Base-by-base conservation (phyloP, 2,329 filamentous ascomycete genomes). In the Exophiala aquamarina region DNA sequence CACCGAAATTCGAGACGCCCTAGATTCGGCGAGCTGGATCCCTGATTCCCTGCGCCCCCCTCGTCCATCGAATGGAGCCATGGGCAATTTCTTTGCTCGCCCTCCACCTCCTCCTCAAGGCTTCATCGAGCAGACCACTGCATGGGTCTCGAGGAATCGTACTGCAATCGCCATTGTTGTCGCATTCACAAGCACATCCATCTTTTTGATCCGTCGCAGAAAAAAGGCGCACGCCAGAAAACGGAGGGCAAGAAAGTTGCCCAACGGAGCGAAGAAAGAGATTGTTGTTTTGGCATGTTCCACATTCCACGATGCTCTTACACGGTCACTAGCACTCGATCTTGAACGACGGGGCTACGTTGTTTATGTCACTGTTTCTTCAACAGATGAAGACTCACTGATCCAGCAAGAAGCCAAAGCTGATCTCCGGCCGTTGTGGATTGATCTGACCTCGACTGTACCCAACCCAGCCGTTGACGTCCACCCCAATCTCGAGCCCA, bases 341-440 rank as follows among this genome's bases (percentile, higher is more conserved):
- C 75, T 98, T 57, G 93, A 97, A 70, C 78, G 90, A 50, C 82
- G 90, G 55, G 93, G 93, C 3, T 97, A 94, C 66, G 87, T 97
- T 51, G 89, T 97, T 46, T 98, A 90, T 66, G 77, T 98, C 50
- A 87, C 95, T 1, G 92, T 90, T 61, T 86, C 83, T 55, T 89
- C 83, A n/a, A 72, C 83, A 49, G 88, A 95, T 60, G 92, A 97
- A 58, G 90, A 97, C 66, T 76, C 84, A 28, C 72, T 86, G 54
- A 83, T 97, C 11, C 81, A 88, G 50, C 55, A 58, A 44, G 81
- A 95, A 65, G 79, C 83, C n/a, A 78, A 89, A 52, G 76, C 83
- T 5, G 93, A 97, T 63, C 86, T 97, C 55, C 81, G 86, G 54
- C 83, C 92, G 6, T 71, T 98, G 48, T 82, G 82, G 63, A 78